phyloP scores from a whole-genome alignment of 2,329 filamentous ascomycete genomes.

The Alternaria sp. region DNA sequence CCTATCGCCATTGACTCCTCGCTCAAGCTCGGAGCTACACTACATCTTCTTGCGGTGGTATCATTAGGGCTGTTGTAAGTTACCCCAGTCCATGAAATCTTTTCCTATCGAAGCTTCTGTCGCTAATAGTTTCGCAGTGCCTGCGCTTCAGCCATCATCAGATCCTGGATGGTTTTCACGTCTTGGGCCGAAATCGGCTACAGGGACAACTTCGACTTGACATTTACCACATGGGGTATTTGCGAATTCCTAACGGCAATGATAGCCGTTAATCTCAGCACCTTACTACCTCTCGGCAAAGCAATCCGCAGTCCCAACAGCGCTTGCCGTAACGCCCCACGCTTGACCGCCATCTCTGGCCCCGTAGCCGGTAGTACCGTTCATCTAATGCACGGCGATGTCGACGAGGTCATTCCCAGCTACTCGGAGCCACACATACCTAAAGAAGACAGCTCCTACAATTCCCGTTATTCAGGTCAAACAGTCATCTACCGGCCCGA shows the following conservation, averaged over 20 bases:
- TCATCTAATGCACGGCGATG: conserved; percentile 10
- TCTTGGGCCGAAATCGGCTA: conserved; percentile 14
- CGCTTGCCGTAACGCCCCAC: not conserved
- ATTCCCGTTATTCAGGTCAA: conserved; percentile 22
- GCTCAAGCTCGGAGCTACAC: conserved; percentile 5
- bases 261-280: conserved; percentile 16
- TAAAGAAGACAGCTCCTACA: not conserved
- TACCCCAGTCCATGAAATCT: conserved; percentile 46
- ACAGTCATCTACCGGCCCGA: conserved; percentile 28
- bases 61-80: conserved; percentile 52
- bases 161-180: conserved; percentile 29
- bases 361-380: conserved; percentile 22
- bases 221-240: conserved; percentile 10
- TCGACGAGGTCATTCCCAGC: conserved; percentile 11
- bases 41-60: conserved; percentile 44
- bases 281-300: conserved; percentile 11
- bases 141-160: conserved; percentile 53
- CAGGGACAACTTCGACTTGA: conserved; percentile 14
- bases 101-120: not conserved
- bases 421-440: not conserved
- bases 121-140: conserved; percentile 48
- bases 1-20: conserved; percentile 2
- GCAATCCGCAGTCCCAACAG: not conserved
- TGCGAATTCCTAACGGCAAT: conserved; percentile 21
- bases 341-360: conserved; percentile 7